A percentile compares a stretch with the other conserved stretches of the same genome.
These are phyloP conservation scores for Xerocomus nothofagi DNA, from an alignment of 1,284 basidiomycete genomes.

Conservation along the genomic window DNA sequence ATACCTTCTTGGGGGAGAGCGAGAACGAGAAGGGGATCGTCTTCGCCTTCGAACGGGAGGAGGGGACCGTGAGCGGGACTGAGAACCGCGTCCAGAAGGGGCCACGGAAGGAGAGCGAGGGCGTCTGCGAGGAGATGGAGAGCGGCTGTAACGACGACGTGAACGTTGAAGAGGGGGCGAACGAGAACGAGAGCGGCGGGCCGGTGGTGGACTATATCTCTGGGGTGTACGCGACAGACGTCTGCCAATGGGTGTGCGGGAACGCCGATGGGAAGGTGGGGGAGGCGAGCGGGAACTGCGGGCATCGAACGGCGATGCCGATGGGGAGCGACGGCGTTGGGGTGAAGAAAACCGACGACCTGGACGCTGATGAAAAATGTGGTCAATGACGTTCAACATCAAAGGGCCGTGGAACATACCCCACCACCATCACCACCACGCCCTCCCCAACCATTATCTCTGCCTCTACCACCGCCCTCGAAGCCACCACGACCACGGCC, in stretches of 20 bases:
- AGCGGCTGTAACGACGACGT: constrained; percentile 30
- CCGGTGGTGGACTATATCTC: constrained; percentile 20
- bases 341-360: constrained; percentile 39
- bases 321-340: constrained; percentile 31
- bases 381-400: constrained; percentile 7
- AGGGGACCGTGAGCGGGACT: constrained; percentile 37
- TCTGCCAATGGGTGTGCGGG: constrained; percentile 34
- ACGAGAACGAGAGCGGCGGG: constrained; percentile 32
- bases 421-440: constrained; percentile 47
- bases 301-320: constrained; percentile 35
- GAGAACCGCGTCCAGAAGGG: constrained; percentile 27
- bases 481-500: constrained; percentile 46
- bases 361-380: constrained; percentile 34
- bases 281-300: constrained; percentile 49
- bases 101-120: constrained; percentile 39
- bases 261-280: constrained; percentile 34
- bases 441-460: constrained; percentile 39
- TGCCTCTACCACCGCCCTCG: constrained; percentile 40
- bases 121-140: constrained; percentile 38
- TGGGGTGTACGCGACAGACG: constrained; percentile 39
- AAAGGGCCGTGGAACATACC: constrained; percentile 34
- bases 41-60: constrained; percentile 45
- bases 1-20: constrained; percentile 46
- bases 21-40: constrained; percentile 39
- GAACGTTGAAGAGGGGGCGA: constrained; percentile 32